Evolutionary conservation across 495 filamentous ascomycete species (phyloP).

Genomic region (Tetracladium setigerum): DNA sequence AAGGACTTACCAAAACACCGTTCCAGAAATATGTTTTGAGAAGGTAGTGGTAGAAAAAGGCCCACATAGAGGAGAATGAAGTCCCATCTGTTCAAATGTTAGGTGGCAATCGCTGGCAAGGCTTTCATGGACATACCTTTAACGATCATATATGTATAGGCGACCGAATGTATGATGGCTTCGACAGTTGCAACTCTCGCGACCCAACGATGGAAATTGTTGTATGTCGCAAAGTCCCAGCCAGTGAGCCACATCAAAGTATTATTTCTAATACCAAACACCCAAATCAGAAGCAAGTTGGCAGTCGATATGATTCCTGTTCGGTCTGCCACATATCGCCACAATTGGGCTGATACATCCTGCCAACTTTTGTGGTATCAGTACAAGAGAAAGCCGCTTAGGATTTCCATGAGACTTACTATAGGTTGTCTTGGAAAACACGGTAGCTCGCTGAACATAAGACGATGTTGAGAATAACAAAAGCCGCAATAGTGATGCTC

Average conservation of each 20-base stretch:
- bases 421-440: no score
- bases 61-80: neutral
- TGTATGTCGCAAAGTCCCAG: conserved; percentile 46
- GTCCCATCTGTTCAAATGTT: neutral
- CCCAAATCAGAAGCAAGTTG: conserved; percentile 42
- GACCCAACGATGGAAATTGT: conserved; percentile 49
- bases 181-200: conserved; percentile 46
- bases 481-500: no score
- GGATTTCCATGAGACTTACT: no score
- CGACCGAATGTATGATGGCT: conserved; percentile 38
- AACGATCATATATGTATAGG: conserved; percentile 21
- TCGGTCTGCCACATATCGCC: conserved; percentile 38
- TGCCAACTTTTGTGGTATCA: no score
- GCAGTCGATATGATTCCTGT: conserved; percentile 44
- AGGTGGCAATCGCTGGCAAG: neutral
- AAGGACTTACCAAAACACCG: neutral
- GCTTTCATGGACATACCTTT: neutral
- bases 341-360: neutral
- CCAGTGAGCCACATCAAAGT: conserved; percentile 47
- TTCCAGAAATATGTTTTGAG: conserved; percentile 4
- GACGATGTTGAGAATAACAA: no score
- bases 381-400: no score
- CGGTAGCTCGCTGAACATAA: no score
- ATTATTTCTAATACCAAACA: conserved; percentile 49
- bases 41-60: no score